A percentile compares a stretch with the other conserved stretches of the same genome.
phyloP scores from a whole-genome alignment of 805 yeast species.

The Cyberlindnera japonica region DNA sequence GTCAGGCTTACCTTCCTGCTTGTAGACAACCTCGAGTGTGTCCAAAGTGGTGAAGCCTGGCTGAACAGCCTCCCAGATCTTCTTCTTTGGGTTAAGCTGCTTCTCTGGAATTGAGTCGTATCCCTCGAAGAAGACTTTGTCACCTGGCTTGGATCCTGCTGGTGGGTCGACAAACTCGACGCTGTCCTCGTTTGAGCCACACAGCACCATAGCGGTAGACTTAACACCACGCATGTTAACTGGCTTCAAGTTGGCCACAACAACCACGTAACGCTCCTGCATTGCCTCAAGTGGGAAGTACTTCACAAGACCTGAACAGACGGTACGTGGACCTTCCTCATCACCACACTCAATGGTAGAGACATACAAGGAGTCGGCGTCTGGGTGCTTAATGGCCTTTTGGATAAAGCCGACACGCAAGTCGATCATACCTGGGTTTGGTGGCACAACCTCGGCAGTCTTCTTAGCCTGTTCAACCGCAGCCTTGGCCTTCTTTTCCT shows the following conservation, averaged over 20 bases:
- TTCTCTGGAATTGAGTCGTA: conserved; percentile 86
- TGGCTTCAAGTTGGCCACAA: conserved; percentile 95
- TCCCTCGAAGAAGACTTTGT: conserved; percentile 91
- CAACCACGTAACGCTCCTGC: conserved; percentile 90
- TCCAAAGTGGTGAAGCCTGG: conserved; percentile 85
- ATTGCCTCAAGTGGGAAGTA: conserved; percentile 86
- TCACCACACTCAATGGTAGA: conserved; percentile 97
- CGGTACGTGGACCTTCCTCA: conserved; percentile 95
- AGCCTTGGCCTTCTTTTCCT: conserved; percentile 55
- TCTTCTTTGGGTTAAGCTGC: conserved; percentile 95
- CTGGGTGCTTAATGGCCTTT: conserved; percentile 95
- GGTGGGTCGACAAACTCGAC: conserved; percentile 98
- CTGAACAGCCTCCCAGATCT: conserved; percentile 93
- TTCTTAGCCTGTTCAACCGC: conserved; percentile 42
- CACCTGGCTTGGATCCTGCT: conserved; percentile 89
- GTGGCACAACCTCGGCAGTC: conserved; percentile 59
- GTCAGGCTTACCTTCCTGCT: conserved; percentile 66
- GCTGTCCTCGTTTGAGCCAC: conserved; percentile 74
- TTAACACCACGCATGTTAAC: conserved; percentile 97
- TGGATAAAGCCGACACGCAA: conserved; percentile 95
- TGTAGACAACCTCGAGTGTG: conserved; percentile 71
- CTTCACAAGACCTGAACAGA: conserved; percentile 94
- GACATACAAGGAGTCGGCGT: conserved; percentile 94
- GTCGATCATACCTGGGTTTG: conserved; percentile 82
- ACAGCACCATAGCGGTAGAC: conserved; percentile 94